These are phyloP conservation scores for Ciborinia camelliae DNA, from an alignment of 2,329 filamentous ascomycete genomes.

Conservation along the genomic window DNA sequence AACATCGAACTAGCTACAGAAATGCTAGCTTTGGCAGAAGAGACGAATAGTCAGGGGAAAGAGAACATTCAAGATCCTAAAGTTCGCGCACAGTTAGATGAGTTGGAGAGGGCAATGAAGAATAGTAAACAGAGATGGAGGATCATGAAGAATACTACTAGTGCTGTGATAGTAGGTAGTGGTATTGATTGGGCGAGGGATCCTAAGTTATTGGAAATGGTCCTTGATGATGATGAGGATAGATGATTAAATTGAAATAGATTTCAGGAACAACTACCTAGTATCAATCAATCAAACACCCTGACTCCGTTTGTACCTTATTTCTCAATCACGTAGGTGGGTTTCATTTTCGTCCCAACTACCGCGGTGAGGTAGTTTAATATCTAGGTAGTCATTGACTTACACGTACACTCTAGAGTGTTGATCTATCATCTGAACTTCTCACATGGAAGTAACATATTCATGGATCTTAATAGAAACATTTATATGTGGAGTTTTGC, in stretches of 20 bases:
- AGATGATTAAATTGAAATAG: slow-evolving; percentile 28
- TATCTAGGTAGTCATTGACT: neutral
- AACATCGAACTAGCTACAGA: slow-evolving; percentile 62
- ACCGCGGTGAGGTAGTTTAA: neutral
- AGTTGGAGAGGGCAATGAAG: slow-evolving; percentile 57
- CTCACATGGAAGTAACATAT: neutral
- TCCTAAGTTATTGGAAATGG: slow-evolving; percentile 62
- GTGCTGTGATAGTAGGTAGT: slow-evolving; percentile 74
- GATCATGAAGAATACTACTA: slow-evolving; percentile 74
- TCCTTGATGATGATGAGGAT: slow-evolving; percentile 63
- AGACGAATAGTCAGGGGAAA: slow-evolving; percentile 51
- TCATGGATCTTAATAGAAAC: no score
- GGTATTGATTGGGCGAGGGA: slow-evolving; percentile 79
- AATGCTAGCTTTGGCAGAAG: slow-evolving; percentile 60
- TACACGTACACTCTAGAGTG: neutral
- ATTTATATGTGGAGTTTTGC: neutral
- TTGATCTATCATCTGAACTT: neutral
- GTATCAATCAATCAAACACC: neutral
- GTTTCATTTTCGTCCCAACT: neutral
- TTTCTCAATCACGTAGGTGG: neutral
- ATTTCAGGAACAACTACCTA: neutral
- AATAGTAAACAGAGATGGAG: slow-evolving; percentile 65
- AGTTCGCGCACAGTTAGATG: slow-evolving; percentile 53
- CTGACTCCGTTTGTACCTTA: no score
- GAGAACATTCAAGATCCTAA: slow-evolving; percentile 53